Base-by-base conservation (phyloP, 768 basidiomycete species). In the Lentinula raphanica region DNA sequence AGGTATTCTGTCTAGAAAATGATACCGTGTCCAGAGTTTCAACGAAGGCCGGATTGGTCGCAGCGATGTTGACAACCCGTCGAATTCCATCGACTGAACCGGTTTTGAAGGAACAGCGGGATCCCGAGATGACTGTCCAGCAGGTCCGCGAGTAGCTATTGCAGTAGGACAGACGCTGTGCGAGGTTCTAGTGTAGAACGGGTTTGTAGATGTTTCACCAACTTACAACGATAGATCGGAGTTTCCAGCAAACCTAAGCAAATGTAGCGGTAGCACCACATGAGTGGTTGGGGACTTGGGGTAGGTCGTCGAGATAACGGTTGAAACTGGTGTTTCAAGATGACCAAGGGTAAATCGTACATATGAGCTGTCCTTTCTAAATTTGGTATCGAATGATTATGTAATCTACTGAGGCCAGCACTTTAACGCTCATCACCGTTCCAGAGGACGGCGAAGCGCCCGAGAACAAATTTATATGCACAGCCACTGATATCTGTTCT, bases 191-290 rank as follows among this genome's bases (percentile, higher is more conserved):
- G 49, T 62, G 48, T n/a, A 42, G 32, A 21, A 31, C 35, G 31
- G 25, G 15, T 28, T 21, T 25, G 23, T 2, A 54, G 54, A 45
- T 28, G 19, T 45, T 44, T 49, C 49, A 51, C n/a, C 54, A 32
- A 81, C 90, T 73, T 69, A 93, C 91, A 96, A 99, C 8, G 96
- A 98, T 19, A 96, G 97, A 75, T 98, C 95, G 46, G 94, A 97
- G 76, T 99, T 99, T 55, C 96, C 96, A 44, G 97, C 95, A 74
- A 97, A 98, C 35, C 96, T 95, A 67, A 27, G 8, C n/a, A n/a
- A n/a, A n/a, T n/a, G n/a, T n/a, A n/a, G n/a, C n/a, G n/a, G n/a
- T n/a, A n/a, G n/a, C n/a, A n/a, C n/a, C n/a, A n/a, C n/a, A n/a
- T n/a, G n/a, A n/a, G n/a, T n/a, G n/a, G n/a, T n/a, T n/a, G n/a